A percentile compares a stretch with the other conserved stretches of the same genome.
Conservation (phyloP, 2,329 filamentous ascomycete genomes). For the Cladosporium sp. region DNA sequence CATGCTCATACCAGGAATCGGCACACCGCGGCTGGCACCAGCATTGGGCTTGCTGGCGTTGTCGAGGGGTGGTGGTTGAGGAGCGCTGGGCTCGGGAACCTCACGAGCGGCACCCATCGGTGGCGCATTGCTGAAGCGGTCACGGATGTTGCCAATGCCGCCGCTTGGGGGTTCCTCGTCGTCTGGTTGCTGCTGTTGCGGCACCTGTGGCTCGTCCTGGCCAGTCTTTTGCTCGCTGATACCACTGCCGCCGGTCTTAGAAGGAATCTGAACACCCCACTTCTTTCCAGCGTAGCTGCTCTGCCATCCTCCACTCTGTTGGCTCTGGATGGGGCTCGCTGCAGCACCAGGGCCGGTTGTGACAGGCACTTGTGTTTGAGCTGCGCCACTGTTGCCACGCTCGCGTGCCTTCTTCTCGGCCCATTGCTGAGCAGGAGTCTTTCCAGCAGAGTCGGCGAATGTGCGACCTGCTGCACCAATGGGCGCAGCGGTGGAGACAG, state of each 20-base stretch:
- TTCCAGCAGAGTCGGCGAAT: constrained; percentile 91
- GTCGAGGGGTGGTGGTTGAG: constrained; percentile 62
- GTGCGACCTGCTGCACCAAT: constrained; percentile 84
- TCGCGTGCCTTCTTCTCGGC: constrained; percentile 93
- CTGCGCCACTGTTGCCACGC: constrained; percentile 57
- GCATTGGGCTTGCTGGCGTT: constrained; percentile 68
- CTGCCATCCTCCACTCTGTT: constrained; percentile 82
- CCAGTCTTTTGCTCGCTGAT: constrained; percentile 65
- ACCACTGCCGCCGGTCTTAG: constrained; percentile 65
- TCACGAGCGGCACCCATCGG: constrained; percentile 58
- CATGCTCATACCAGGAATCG: constrained; percentile 73
- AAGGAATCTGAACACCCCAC: constrained; percentile 81
- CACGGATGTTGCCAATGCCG: constrained; percentile 72
- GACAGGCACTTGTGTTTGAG: constrained; percentile 49
- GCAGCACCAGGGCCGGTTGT: constrained; percentile 35
- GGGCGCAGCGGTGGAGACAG: constrained; percentile 55
- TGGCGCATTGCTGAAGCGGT: constrained; percentile 76
- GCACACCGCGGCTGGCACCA: constrained; percentile 59
- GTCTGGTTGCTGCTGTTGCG: constrained; percentile 45
- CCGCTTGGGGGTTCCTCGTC: constrained; percentile 59
- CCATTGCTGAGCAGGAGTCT: constrained; percentile 96
- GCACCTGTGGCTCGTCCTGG: constrained; percentile 46
- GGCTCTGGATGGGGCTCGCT: constrained; percentile 59
- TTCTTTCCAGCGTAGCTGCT: constrained; percentile 87
- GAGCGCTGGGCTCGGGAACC: constrained; percentile 44